Base-by-base conservation (phyloP, 2,329 filamentous ascomycete species). In the Sporothrix sp. region DNA sequence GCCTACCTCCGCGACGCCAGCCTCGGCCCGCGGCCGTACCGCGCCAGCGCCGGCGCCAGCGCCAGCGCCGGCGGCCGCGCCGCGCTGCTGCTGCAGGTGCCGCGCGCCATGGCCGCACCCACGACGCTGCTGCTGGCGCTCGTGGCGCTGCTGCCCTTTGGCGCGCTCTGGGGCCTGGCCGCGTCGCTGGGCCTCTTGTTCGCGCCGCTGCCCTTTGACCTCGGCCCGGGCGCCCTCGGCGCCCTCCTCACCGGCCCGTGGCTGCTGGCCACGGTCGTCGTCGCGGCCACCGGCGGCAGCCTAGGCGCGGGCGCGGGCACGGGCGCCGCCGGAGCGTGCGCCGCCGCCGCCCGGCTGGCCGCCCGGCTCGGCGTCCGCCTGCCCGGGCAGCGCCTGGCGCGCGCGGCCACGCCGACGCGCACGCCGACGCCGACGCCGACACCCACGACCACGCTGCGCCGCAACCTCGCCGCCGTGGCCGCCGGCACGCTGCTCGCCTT, bases 81-180 rank as follows among this genome's bases (percentile, higher is more conserved):
- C 0, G 59, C n/a, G n/a, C n/a, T 64, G 2, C 58, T 72, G 14
- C 60, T 74, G n/a, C 72, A 77, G 50, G 67, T 66, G 0, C 66
- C 73, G 0, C 68, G 73, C 6, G 73, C 74, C 7, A 61, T 75
- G 47, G 55, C 66, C 13, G 72, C 76, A 1, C 76, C 76, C 1
- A 75, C 73, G 1, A 72, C 72, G 0, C 48, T 67, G 13, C 64
- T 79, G 1, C 65, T 76, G 13, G 68, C 72, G 21, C 51, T 70
- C 5, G 62, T 71, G 1, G 68, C 73, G 0, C 59, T 72, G 21
- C 63, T 79, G 1, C 72, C 76, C 0, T 62, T 67, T 38, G 66
- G 68, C 10, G 61, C 68, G 0, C 65, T 79, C 9, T 77, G 75
- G 70, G 71, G 71, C 10, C 52, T 76, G 8, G 57, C 68, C 1